Percentiles rank a stretch among this genome's conserved stretches.
These are phyloP conservation scores for Torulaspora microellipsoides DNA, from an alignment of 805 yeast genomes.

Conservation along the genomic window DNA sequence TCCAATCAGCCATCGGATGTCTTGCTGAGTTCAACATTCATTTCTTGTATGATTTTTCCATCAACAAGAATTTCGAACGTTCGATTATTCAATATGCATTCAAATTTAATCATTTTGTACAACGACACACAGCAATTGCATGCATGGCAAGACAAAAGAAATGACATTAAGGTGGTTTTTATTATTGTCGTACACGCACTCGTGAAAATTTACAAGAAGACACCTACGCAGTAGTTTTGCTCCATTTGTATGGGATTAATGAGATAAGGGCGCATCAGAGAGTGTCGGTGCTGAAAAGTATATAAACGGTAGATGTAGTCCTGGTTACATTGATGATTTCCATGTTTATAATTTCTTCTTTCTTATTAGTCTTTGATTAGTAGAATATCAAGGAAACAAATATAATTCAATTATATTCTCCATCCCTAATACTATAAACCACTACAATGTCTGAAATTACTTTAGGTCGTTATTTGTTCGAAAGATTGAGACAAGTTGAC, in stretches of 20 bases:
- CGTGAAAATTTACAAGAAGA: too few species aligned
- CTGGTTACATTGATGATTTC: not conserved
- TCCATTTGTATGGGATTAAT: too few species aligned
- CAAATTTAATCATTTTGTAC: too few species aligned
- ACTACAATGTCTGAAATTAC: constrained; percentile 45
- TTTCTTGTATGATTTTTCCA: too few species aligned
- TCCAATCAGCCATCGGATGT: constrained; percentile 4
- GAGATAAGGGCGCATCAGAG: too few species aligned
- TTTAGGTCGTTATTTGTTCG: constrained; percentile 73
- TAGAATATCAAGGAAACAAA: not conserved
- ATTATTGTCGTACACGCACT: too few species aligned
- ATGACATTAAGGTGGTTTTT: too few species aligned
- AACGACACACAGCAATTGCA: too few species aligned
- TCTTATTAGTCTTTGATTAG: not conserved
- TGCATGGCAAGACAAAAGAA: too few species aligned
- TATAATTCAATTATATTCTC: not conserved
- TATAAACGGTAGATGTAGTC: not conserved
- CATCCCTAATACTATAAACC: constrained; percentile 1
- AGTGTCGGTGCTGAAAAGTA: not conserved
- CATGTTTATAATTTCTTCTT: not conserved
- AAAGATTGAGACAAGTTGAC: constrained; percentile 68
- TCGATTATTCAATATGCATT: too few species aligned
- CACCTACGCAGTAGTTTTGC: too few species aligned
- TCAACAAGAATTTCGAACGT: too few species aligned
- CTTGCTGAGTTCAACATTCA: not conserved